phyloP scores from a whole-genome alignment of 2,329 filamentous ascomycete species.

The Chrysoporthe cubensis region DNA sequence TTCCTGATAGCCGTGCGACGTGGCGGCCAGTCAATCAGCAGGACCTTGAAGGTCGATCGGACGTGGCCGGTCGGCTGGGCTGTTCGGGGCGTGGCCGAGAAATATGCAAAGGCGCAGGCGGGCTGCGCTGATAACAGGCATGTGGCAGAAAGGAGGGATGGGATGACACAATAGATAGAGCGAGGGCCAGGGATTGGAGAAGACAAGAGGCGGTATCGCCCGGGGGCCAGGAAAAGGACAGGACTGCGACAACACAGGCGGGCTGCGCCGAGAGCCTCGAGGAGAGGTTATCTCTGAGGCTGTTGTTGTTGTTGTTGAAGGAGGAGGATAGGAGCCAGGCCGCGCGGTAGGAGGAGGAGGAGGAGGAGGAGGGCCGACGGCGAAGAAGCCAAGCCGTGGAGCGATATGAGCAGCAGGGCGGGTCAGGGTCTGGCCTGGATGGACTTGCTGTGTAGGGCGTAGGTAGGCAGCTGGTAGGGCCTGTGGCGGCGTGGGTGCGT shows the following conservation, averaged over 20 bases:
- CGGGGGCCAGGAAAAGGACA: not conserved
- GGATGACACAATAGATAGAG: slow-evolving; percentile 14
- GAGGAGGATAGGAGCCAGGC: not conserved
- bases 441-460: slow-evolving; percentile 1
- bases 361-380: too few relatives aligned
- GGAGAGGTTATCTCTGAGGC: not conserved
- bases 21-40: not conserved
- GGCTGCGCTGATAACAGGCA: slow-evolving; percentile 1
- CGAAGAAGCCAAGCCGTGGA: too few relatives aligned
- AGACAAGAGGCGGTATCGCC: not conserved
- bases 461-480: not conserved
- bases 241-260: not conserved
- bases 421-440: not conserved
- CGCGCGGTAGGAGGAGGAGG: too few relatives aligned
- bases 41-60: not conserved
- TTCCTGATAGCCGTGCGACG: not conserved
- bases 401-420: not conserved
- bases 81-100: not conserved
- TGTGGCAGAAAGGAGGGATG: not conserved
- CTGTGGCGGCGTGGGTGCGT: not conserved
- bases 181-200: slow-evolving; percentile 11
- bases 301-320: not conserved
- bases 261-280: not conserved
- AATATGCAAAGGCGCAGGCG: not conserved
- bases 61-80: not conserved